phyloP scores from a whole-genome alignment of 345 rosid species.

The Syzygium aqueum region DNA sequence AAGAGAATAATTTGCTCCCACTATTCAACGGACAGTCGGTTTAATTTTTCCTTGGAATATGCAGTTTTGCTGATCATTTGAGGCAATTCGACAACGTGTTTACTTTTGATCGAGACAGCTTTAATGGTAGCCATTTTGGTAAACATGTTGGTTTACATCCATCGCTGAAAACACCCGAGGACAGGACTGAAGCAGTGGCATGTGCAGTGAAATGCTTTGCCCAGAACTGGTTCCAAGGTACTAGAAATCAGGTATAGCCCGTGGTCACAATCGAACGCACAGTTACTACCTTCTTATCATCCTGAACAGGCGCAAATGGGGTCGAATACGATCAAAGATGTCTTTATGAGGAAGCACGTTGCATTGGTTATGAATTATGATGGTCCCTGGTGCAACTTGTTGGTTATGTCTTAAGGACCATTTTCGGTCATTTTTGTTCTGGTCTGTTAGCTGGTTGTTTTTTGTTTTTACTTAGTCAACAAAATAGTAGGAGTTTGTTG shows the following conservation, averaged over 20 bases:
- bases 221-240: constrained; percentile 69
- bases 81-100: constrained; percentile 51
- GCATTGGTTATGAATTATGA: background rate
- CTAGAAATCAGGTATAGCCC: constrained; percentile 62
- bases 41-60: background rate
- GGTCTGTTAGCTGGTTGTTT: no score
- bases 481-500: no score
- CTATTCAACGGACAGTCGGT: background rate
- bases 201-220: constrained; percentile 42
- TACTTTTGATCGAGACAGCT: constrained; percentile 24
- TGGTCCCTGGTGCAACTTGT: background rate
- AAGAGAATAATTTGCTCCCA: background rate
- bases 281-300: background rate
- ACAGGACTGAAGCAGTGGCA: constrained; percentile 61
- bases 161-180: constrained; percentile 38
- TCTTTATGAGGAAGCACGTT: background rate
- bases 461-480: no score
- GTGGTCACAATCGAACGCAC: background rate
- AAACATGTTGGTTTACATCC: constrained; percentile 23
- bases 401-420: no score
- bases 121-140: constrained; percentile 9
- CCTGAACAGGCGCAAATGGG: background rate
- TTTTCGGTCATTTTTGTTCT: no score
- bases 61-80: constrained; percentile 58
- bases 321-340: background rate